phyloP scores from a whole-genome alignment of 129 eudicot species.

The Lactuca sativa region DNA sequence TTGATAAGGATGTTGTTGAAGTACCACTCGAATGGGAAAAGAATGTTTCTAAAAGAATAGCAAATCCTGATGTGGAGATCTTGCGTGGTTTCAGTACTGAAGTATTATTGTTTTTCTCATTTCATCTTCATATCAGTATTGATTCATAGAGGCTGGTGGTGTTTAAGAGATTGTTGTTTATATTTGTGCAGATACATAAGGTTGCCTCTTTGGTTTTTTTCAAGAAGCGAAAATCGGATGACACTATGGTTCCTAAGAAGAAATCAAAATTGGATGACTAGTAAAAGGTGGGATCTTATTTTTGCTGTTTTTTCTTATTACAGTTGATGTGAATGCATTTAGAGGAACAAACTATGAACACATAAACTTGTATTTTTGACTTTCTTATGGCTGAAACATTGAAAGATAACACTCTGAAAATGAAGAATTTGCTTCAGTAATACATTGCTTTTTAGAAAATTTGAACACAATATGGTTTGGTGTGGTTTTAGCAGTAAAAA shows the following conservation, averaged over 20 bases:
- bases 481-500: too few relatives aligned
- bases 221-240: too few relatives aligned
- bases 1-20: conserved; percentile 61
- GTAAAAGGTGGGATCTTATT: conserved; percentile 24
- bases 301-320: conserved; percentile 4
- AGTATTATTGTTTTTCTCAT: conserved; percentile 31
- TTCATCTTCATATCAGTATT: too few relatives aligned
- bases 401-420: too few relatives aligned
- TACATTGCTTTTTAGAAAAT: too few relatives aligned
- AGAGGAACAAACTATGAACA: conserved; percentile 15
- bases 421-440: too few relatives aligned
- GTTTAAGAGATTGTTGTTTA: neutral
- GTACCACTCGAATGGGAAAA: conserved; percentile 91
- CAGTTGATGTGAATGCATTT: conserved; percentile 41
- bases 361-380: conserved; percentile 1
- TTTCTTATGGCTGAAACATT: too few relatives aligned
- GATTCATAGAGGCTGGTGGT: neutral
- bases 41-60: conserved; percentile 71
- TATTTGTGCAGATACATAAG: conserved; percentile 58
- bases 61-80: conserved; percentile 80
- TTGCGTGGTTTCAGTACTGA: conserved; percentile 84
- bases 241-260: conserved; percentile 87
- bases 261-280: conserved; percentile 87
- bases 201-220: too few relatives aligned
- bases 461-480: too few relatives aligned